Percentiles rank a stretch among this genome's conserved stretches.
Conservation (phyloP, 768 basidiomycete genomes). For the Hygrocybe punicea region DNA sequence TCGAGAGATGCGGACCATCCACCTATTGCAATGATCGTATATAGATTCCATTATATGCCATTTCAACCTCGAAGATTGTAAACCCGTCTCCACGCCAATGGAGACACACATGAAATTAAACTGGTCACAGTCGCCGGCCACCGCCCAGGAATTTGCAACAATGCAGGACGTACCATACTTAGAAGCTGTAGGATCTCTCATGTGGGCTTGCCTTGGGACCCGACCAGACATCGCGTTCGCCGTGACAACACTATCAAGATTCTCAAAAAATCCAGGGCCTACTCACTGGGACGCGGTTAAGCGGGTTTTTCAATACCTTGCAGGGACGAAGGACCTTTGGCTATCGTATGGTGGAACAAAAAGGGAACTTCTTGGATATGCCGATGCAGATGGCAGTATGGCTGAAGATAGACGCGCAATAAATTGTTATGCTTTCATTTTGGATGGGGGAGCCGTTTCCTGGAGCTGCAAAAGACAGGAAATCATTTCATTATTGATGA, state of each 20-base stretch:
- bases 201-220: no score
- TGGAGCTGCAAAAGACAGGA: constrained; percentile 43
- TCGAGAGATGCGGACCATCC: constrained; percentile 8
- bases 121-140: no score
- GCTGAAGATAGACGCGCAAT: constrained; percentile 25
- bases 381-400: constrained; percentile 30
- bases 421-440: no score
- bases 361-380: background rate
- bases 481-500: constrained; percentile 37
- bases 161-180: no score
- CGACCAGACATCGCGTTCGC: no score
- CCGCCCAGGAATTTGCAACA: no score
- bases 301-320: no score
- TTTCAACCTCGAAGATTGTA: constrained; percentile 6
- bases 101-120: no score
- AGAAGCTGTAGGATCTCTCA: no score
- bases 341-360: no score
- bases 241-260: constrained; percentile 23
- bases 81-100: no score
- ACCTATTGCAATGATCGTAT: constrained; percentile 18
- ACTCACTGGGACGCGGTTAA: constrained; percentile 25
- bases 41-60: constrained; percentile 14
- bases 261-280: constrained; percentile 25
- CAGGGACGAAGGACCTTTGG: no score
- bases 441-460: constrained; percentile 34